phyloP scores from a whole-genome alignment of 768 basidiomycete species.

The Suillus paluster region DNA sequence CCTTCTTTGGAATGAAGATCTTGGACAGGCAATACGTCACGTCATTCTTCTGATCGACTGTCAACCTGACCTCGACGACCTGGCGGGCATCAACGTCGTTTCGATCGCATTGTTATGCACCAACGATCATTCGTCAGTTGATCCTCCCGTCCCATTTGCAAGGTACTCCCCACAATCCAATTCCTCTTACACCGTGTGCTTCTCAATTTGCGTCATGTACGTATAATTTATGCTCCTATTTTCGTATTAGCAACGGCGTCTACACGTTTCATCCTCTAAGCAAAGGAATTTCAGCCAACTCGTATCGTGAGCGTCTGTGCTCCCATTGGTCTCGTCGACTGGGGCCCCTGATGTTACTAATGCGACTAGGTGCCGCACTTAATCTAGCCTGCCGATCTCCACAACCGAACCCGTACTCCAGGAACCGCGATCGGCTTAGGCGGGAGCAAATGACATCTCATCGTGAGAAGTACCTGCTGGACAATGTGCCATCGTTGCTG shows the following conservation, averaged over 20 bases:
- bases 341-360: background rate
- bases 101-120: background rate
- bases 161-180: background rate
- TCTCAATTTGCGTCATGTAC: background rate
- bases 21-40: background rate
- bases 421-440: background rate
- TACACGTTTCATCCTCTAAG: too few species aligned
- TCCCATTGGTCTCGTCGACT: background rate
- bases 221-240: background rate
- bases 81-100: background rate
- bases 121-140: background rate
- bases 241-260: background rate
- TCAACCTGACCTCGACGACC: background rate
- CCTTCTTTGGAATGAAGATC: background rate
- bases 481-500: background rate
- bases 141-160: background rate
- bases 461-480: background rate
- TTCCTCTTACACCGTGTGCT: background rate
- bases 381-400: constrained; percentile 2
- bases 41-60: too few species aligned
- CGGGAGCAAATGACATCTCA: background rate
- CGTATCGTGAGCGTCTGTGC: background rate
- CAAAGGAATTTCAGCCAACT: background rate
- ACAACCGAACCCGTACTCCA: background rate
- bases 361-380: background rate